These are phyloP conservation scores for Botryotinia narcissicola DNA, from an alignment of 2,329 filamentous ascomycete genomes.

Conservation along the genomic window DNA sequence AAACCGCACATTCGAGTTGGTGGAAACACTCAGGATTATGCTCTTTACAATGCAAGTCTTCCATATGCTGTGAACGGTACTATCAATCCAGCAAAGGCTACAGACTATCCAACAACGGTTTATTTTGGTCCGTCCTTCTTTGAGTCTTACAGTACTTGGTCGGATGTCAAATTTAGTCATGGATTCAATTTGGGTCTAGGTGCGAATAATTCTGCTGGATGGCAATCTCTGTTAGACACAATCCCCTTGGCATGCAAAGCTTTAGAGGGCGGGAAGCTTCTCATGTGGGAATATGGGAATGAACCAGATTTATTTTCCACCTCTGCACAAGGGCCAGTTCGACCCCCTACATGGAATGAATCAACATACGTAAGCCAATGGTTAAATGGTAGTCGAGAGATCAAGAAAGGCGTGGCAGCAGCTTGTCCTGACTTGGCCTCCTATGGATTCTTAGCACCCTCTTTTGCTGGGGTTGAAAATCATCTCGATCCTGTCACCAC, in stretches of 20 bases:
- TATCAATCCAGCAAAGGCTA: conserved; percentile 48
- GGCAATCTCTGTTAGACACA: conserved; percentile 52
- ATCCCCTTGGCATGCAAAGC: conserved; percentile 57
- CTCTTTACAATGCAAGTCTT: conserved; percentile 56
- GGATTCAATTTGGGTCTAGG: conserved; percentile 58
- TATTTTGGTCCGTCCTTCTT: conserved; percentile 61
- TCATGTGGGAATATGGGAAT: conserved; percentile 63
- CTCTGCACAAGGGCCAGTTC: conserved; percentile 49
- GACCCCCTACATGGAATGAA: conserved; percentile 55
- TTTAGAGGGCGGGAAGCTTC: conserved; percentile 49
- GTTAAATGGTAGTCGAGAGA: conserved; percentile 52
- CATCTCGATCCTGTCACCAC: conserved; percentile 49
- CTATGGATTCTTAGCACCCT: conserved; percentile 56
- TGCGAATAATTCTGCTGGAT: conserved; percentile 50
- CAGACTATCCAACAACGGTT: conserved; percentile 60
- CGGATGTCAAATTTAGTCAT: conserved; percentile 55
- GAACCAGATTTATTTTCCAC: conserved; percentile 60
- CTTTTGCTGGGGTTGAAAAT: conserved; percentile 53
- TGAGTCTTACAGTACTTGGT: conserved; percentile 59
- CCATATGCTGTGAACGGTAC: conserved; percentile 52
- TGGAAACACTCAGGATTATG: conserved; percentile 67
- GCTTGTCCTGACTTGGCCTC: conserved; percentile 51
- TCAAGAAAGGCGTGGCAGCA: conserved; percentile 46
- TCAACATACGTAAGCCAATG: conserved; percentile 55
- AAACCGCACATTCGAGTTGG: conserved; percentile 62